Base-by-base conservation (phyloP, 169 alveolate species). In the Plasmodium vinckei region DNA sequence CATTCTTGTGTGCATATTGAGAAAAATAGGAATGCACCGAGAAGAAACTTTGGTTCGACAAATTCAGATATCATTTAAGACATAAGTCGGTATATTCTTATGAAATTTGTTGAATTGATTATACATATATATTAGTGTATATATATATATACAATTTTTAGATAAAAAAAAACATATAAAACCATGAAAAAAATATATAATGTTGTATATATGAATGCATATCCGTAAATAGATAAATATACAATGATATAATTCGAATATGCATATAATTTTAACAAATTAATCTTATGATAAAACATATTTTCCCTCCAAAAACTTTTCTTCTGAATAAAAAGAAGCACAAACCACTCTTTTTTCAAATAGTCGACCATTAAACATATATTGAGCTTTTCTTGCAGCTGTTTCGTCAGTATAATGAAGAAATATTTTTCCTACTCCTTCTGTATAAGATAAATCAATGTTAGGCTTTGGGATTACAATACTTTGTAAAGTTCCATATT, bases 321-420 rank as follows among this genome's bases (percentile, higher is more conserved):
- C 97, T 51, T 92, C 94, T 10, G 98, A 97, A 72, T 87, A 96
- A 73, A 96, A 96, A n/a, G 98, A 96, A 46, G 98, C 97, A 64
- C 98, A 96, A 61, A 95, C 96, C 9, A 96, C 96, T 56, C 97
- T 94, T 56, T 93, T 95, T 92, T 96, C 98, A 42, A 96, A 96
- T 6, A 92, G 86, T 23, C 98, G 73, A 0, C 98, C 98, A 88
- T 96, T 96, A 77, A 96, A 68, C 97, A 95, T 95, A 67, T 88
- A 86, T 73, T 95, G 97, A n/a, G 98, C 98, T 86, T 92, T 92
- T 61, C 98, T 87, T 44, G 96, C 95, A n/a, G 96, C 82, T 33
- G 94, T 73, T 60, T 91, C 96, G 87, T 95, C 96, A 3, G 56
- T 87, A 65, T 89, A 96, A 67, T 88, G 89, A 73, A 96, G 84